A percentile compares a stretch with the other conserved stretches of the same genome.
Evolutionary conservation across 345 rosid genomes (phyloP).

Genomic region (Gossypium australe): DNA sequence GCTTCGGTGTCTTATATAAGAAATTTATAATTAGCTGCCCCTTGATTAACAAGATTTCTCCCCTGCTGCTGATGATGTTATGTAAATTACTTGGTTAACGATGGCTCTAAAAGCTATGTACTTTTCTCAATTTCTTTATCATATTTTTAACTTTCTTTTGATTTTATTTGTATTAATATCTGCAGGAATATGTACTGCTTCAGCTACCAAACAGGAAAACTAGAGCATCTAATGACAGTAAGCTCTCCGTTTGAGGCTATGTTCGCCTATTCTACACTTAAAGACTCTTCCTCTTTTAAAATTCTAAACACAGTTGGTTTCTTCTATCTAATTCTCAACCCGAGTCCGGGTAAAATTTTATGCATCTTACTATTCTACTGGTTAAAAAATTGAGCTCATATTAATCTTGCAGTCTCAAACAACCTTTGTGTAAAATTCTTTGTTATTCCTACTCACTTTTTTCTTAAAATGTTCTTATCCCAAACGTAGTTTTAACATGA

Average conservation of each 20-base stretch:
- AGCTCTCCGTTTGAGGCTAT: conserved; percentile 9
- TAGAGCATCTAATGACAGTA: conserved; percentile 97
- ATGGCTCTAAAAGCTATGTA: not conserved
- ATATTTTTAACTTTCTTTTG: not conserved
- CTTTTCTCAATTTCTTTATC: not conserved
- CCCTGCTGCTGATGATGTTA: not conserved
- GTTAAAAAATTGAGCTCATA: too few species aligned
- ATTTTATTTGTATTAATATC: conserved; percentile 8
- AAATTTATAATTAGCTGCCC: too few species aligned
- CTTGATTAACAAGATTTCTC: not conserved
- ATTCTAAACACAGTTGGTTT: not conserved
- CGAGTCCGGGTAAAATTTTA: not conserved
- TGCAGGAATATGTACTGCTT: conserved; percentile 89
- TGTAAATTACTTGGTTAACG: not conserved
- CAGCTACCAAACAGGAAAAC: conserved; percentile 86
- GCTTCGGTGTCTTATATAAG: not conserved
- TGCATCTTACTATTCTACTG: too few species aligned
- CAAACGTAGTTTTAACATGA: too few species aligned
- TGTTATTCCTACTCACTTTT: too few species aligned
- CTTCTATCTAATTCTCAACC: not conserved
- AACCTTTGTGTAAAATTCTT: too few species aligned
- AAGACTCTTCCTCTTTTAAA: not conserved
- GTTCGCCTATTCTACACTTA: not conserved
- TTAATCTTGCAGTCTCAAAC: too few species aligned
- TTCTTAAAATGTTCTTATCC: too few species aligned